Conservation (phyloP, 352 stramenopile genomes). For the Phytophthora parvispora region DNA sequence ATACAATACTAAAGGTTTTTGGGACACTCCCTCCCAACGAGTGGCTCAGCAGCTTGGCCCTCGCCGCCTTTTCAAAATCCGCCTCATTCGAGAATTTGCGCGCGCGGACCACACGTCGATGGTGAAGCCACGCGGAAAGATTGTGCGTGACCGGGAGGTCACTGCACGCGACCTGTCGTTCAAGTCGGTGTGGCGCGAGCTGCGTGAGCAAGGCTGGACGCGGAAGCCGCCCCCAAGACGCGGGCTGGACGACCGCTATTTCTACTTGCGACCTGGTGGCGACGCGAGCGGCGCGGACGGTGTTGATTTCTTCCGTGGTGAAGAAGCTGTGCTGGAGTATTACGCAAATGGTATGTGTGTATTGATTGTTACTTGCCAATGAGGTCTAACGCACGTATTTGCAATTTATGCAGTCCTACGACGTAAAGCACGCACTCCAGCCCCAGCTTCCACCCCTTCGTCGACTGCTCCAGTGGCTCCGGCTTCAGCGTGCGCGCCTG, state of each 20-base stretch:
- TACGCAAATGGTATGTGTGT: slow-evolving; percentile 11
- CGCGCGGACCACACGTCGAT: background rate
- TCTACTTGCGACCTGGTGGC: background rate
- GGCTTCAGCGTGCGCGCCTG: too few species aligned
- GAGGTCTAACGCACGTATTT: too few species aligned
- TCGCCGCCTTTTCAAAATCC: slow-evolving; percentile 7
- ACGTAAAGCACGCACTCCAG: too few species aligned
- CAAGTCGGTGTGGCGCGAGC: slow-evolving; percentile 17
- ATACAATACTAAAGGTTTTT: too few species aligned
- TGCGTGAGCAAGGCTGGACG: slow-evolving; percentile 4
- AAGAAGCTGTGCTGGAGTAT: slow-evolving; percentile 10
- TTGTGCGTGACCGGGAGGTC: slow-evolving; percentile 4
- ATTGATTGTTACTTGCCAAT: background rate
- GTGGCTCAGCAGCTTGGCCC: background rate
- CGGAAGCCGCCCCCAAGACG: background rate
- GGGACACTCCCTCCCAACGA: background rate
- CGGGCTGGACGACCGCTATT: slow-evolving; percentile 15
- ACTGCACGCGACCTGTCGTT: slow-evolving; percentile 5
- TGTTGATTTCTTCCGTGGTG: background rate
- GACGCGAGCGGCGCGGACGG: background rate
- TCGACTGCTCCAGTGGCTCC: too few species aligned
- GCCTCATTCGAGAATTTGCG: slow-evolving; percentile 5
- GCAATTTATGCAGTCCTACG: background rate
- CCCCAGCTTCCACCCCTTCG: too few species aligned
- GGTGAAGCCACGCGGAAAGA: background rate